These are phyloP conservation scores for Adansonia grandidieri DNA, from an alignment of 441 rosid genomes.

Conservation along the genomic window DNA sequence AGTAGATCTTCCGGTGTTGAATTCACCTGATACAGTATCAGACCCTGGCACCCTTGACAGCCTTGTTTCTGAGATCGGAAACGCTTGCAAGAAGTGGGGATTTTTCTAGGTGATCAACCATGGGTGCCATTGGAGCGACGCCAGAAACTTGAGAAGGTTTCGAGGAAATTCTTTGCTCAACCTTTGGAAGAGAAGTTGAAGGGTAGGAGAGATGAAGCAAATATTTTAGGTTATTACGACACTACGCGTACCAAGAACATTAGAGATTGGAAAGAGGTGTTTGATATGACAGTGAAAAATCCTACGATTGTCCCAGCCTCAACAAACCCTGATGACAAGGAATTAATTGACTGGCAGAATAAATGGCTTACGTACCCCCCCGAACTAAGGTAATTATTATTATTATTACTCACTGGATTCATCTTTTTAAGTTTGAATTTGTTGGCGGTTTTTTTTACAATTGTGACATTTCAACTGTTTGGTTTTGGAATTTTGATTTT, in stretches of 20 bases:
- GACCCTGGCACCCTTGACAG: slow-evolving; percentile 20
- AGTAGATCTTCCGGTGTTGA: slow-evolving; percentile 53
- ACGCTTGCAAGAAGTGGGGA: slow-evolving; percentile 71
- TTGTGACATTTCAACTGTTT: too few species aligned
- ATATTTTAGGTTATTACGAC: slow-evolving; percentile 58
- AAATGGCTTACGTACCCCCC: slow-evolving; percentile 63
- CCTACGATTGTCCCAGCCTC: slow-evolving; percentile 54
- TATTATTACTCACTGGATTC: too few species aligned
- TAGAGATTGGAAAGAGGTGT: slow-evolving; percentile 81
- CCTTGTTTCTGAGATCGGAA: slow-evolving; percentile 44
- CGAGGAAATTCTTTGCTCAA: slow-evolving; percentile 52
- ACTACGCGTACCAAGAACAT: slow-evolving; percentile 73
- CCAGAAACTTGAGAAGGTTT: slow-evolving; percentile 35
- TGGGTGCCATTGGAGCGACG: slow-evolving; percentile 47
- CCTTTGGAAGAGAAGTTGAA: slow-evolving; percentile 58
- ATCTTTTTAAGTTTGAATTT: too few species aligned
- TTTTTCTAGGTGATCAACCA: slow-evolving; percentile 75
- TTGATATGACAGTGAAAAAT: slow-evolving; percentile 48
- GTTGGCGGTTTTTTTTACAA: too few species aligned
- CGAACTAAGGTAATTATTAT: slow-evolving; percentile 45
- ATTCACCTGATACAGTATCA: slow-evolving; percentile 8
- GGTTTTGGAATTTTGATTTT: too few species aligned
- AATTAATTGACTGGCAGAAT: slow-evolving; percentile 39
- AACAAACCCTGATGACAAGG: slow-evolving; percentile 40
- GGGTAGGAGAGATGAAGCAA: slow-evolving; percentile 49